phyloP scores from a whole-genome alignment of 495 filamentous ascomycete species.

The Hyaloscypha hepaticicola region DNA sequence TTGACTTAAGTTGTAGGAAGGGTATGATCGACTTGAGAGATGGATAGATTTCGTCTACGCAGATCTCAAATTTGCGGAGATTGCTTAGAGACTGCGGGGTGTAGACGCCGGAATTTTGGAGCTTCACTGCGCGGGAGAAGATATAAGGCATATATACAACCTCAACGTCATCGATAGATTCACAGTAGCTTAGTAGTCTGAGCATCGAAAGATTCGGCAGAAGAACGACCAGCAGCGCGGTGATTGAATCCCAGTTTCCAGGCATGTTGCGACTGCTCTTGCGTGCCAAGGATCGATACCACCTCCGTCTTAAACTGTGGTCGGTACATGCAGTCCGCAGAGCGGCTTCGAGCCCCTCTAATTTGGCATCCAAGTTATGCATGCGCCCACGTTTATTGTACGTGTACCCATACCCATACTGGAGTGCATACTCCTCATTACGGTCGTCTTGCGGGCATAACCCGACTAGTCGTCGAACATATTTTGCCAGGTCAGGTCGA shows the following conservation, averaged over 20 bases:
- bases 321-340: neutral
- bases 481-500: neutral
- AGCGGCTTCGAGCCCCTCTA: neutral
- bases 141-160: neutral
- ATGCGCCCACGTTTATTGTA: too few relatives aligned
- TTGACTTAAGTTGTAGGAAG: neutral
- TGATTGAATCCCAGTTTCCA: neutral
- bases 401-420: too few relatives aligned
- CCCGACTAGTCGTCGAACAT: too few relatives aligned
- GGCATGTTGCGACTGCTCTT: neutral
- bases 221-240: neutral
- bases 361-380: neutral
- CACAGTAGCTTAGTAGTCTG: neutral
- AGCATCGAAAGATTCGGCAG: neutral
- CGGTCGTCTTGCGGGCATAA: too few relatives aligned
- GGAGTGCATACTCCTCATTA: too few relatives aligned
- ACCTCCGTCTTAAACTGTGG: neutral
- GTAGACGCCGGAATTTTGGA: neutral
- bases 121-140: neutral
- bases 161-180: neutral
- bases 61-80: neutral
- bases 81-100: neutral
- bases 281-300: neutral
- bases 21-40: neutral
- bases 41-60: neutral